Evolutionary conservation across 1,139 yeast genomes (phyloP).

Genomic region (Nadsonia starkeyi-henricii): DNA sequence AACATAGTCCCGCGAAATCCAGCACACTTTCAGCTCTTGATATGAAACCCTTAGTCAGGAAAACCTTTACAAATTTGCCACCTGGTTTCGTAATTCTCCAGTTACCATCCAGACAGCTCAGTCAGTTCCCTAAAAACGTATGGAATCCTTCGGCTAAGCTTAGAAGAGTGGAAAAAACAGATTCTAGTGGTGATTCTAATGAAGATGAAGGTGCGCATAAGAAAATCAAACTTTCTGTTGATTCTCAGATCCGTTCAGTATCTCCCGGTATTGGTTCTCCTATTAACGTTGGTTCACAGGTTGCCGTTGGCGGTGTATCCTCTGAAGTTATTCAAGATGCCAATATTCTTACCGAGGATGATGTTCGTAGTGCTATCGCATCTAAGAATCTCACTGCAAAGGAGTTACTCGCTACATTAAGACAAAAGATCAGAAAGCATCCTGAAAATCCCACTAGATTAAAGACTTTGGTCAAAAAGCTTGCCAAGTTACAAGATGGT

Average conservation of each 20-base stretch:
- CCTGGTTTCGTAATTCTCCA: conserved; percentile 57
- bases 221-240: conserved; percentile 28
- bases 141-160: conserved; percentile 61
- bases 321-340: conserved; percentile 20
- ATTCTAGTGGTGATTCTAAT: conserved; percentile 10
- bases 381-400: conserved; percentile 52
- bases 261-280: conserved; percentile 24
- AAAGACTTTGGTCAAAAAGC: conserved; percentile 52
- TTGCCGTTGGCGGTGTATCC: conserved; percentile 7
- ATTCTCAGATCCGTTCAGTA: conserved; percentile 19
- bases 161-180: conserved; percentile 25
- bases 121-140: conserved; percentile 63
- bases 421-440: conserved; percentile 50
- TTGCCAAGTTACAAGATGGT: conserved; percentile 55
- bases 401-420: conserved; percentile 47
- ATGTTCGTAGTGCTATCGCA: conserved; percentile 52
- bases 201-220: conserved; percentile 23
- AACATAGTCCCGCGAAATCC: conserved; percentile 1
- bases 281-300: conserved; percentile 7
- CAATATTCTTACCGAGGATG: conserved; percentile 45
- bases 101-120: conserved; percentile 46
- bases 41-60: conserved; percentile 6
- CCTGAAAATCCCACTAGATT: conserved; percentile 57
- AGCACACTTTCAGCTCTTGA: not conserved
- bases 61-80: conserved; percentile 23